Base-by-base conservation (phyloP, 192 early-diverging fungal species). In the Podila epigama region DNA sequence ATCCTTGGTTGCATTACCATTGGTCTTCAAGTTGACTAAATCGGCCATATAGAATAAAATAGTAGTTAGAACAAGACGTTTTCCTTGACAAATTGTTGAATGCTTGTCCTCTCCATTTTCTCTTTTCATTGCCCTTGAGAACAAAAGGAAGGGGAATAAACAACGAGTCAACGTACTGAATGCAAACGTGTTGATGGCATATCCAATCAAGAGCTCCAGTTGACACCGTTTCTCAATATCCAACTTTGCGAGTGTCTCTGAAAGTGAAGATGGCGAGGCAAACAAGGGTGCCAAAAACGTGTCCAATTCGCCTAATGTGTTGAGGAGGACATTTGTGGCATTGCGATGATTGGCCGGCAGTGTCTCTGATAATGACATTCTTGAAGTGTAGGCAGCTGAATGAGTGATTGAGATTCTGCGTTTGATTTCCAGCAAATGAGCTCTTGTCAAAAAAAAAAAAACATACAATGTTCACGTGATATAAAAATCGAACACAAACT, bases 11-110 rank as follows among this genome's bases (percentile, higher is more conserved):
- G 86, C 78, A 25, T 75, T 82, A 11, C 84, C 86, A 56, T 88
- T 88, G 42, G 80, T 61, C 66, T 86, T 88, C 32, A 88, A 65
- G 39, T 79, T 84, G 51, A 88, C 82, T 82, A 82, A 78, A 32
- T 67, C 79, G 32, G 39, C 11, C 4, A 69, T 48, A 39, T 22
- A 70, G 10, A 28, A 42, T 20, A 18, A 56, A 12, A 56, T 6
- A 55, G 10, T 16, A 41, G 9, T n/a, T n/a, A n/a, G n/a, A n/a
- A n/a, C n/a, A n/a, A n/a, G n/a, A n/a, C n/a, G n/a, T n/a, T n/a
- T n/a, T n/a, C n/a, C n/a, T n/a, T n/a, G n/a, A n/a, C n/a, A n/a
- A n/a, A n/a, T n/a, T n/a, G n/a, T n/a, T n/a, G n/a, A n/a, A n/a
- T n/a, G n/a, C n/a, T n/a, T n/a, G n/a, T n/a, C n/a, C n/a, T n/a